phyloP scores from a whole-genome alignment of 306 rosid species.

The Cicer chorassanicum region DNA sequence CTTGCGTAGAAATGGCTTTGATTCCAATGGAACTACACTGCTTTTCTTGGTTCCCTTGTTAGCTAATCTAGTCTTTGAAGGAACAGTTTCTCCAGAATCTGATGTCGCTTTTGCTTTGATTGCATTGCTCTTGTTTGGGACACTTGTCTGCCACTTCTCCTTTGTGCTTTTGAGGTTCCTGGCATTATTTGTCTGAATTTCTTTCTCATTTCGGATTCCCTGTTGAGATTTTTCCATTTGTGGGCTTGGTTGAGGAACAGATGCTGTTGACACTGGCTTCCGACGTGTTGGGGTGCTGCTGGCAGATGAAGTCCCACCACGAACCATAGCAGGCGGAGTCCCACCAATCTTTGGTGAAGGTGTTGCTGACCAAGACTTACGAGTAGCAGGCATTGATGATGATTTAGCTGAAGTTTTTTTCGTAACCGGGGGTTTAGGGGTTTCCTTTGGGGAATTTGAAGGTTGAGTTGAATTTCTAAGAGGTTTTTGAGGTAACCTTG shows the following conservation, averaged over 20 bases:
- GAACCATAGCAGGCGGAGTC: slow-evolving; percentile 65
- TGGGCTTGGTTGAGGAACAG: slow-evolving; percentile 56
- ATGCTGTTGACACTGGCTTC: slow-evolving; percentile 55
- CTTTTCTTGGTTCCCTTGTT: slow-evolving; percentile 85
- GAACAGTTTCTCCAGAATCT: slow-evolving; percentile 63
- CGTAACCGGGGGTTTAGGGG: slow-evolving; percentile 55
- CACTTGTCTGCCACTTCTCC: slow-evolving; percentile 61
- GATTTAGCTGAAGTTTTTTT: slow-evolving; percentile 64
- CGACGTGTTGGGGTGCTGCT: slow-evolving; percentile 65
- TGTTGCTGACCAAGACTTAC: slow-evolving; percentile 89
- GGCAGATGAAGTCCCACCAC: slow-evolving; percentile 59
- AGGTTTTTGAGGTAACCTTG: slow-evolving; percentile 63
- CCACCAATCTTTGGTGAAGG: slow-evolving; percentile 67
- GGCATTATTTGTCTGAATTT: slow-evolving; percentile 46
- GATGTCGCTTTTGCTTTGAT: slow-evolving; percentile 58
- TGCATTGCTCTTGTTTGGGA: slow-evolving; percentile 59
- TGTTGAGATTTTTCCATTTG: slow-evolving; percentile 64
- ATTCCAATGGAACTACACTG: slow-evolving; percentile 92
- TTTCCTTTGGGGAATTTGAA: slow-evolving; percentile 62
- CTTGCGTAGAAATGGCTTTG: slow-evolving; percentile 86
- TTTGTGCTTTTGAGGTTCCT: slow-evolving; percentile 59
- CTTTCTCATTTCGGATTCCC: slow-evolving; percentile 68
- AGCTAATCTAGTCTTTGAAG: slow-evolving; percentile 58
- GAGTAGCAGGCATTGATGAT: slow-evolving; percentile 72
- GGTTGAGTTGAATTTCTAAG: slow-evolving; percentile 58